Evolutionary conservation across 1,284 basidiomycete genomes (phyloP).

Genomic region (Trametes sp.): DNA sequence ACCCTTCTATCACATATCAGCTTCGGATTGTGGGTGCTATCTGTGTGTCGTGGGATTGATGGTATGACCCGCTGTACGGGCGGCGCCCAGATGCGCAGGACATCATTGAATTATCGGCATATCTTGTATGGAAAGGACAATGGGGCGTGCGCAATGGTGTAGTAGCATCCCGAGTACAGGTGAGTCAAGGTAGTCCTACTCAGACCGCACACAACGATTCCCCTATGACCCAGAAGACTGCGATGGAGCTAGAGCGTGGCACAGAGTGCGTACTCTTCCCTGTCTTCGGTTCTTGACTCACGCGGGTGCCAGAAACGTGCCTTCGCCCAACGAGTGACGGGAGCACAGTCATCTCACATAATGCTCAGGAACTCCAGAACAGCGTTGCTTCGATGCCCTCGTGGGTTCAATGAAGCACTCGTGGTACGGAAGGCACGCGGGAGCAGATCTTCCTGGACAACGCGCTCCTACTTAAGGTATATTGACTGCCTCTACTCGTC

Average conservation of each 20-base stretch:
- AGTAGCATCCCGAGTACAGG: slow-evolving; percentile 1
- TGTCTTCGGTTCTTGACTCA: background rate
- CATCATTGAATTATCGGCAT: background rate
- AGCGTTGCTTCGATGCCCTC: slow-evolving; percentile 3
- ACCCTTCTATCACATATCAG: slow-evolving; percentile 2
- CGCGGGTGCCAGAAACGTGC: background rate
- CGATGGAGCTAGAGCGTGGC: no score
- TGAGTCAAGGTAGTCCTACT: background rate
- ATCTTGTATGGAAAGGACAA: background rate
- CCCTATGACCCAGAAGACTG: no score
- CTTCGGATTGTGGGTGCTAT: slow-evolving; percentile 7
- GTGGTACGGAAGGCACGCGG: background rate
- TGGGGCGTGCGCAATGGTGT: background rate
- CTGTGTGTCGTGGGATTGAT: background rate
- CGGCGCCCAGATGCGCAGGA: background rate
- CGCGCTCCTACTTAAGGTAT: slow-evolving; percentile 4
- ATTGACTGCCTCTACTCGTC: background rate
- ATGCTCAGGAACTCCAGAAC: background rate
- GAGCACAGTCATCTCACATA: background rate
- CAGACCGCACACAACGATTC: background rate
- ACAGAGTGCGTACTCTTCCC: background rate
- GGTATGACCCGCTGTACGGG: background rate
- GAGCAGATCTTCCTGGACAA: background rate
- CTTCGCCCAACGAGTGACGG: background rate
- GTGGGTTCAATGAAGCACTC: background rate